A percentile compares a stretch with the other conserved stretches of the same genome.
Evolutionary conservation across 139 green algal genomes (phyloP).

Genomic region (Limnomonas spitsbergensis): DNA sequence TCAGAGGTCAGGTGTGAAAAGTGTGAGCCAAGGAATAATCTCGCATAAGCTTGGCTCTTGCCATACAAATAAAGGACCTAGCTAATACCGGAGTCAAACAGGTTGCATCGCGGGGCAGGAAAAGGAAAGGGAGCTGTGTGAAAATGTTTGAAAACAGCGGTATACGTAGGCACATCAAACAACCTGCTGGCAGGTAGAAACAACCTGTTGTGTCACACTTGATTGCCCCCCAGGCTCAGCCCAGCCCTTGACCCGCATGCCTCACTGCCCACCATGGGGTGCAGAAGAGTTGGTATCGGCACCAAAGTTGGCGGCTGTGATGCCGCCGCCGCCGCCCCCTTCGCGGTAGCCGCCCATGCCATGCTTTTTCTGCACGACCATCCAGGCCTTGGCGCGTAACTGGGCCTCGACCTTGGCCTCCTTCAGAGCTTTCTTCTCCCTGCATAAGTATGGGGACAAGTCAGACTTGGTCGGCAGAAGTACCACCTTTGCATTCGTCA

Average conservation of each 20-base stretch:
- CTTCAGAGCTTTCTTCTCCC: constrained; percentile 16
- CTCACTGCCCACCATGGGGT: neutral
- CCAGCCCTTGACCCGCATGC: too few relatives aligned
- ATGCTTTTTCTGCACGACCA: neutral
- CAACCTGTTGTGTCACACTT: neutral
- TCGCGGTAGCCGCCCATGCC: too few relatives aligned
- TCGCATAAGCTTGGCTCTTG: neutral
- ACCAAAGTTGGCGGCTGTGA: neutral
- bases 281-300: neutral
- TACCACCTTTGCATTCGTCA: neutral
- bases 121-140: too few relatives aligned
- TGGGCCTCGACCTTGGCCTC: neutral
- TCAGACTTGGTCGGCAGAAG: neutral
- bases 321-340: neutral
- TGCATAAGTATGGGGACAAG: too few relatives aligned
- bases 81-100: neutral
- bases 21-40: neutral
- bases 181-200: neutral
- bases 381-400: constrained; percentile 16
- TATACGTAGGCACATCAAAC: too few relatives aligned
- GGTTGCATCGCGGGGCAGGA: too few relatives aligned
- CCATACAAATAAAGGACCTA: neutral
- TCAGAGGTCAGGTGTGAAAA: neutral
- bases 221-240: neutral
- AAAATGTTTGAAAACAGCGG: too few relatives aligned